These are phyloP conservation scores for Iodosphaeria phyllophila DNA, from an alignment of 2,329 filamentous ascomycete genomes.

Conservation along the genomic window DNA sequence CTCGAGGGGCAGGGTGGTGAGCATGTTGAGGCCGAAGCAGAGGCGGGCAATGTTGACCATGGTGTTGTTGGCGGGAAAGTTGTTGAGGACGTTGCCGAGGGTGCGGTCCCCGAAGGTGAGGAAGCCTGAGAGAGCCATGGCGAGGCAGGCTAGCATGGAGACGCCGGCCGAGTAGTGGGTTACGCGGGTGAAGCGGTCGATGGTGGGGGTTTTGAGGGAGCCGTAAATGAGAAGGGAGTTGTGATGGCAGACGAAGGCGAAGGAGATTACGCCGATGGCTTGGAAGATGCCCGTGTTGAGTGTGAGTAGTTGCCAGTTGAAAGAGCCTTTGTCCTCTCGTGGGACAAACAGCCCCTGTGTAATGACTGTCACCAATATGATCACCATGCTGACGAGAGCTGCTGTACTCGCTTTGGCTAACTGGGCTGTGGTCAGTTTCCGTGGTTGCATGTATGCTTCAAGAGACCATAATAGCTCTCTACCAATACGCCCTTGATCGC, in stretches of 20 bases:
- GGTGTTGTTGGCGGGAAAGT: slow-evolving; percentile 77
- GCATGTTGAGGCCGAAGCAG: slow-evolving; percentile 96
- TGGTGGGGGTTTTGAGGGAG: slow-evolving; percentile 79
- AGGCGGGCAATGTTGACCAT: slow-evolving; percentile 91
- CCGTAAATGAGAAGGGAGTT: slow-evolving; percentile 97
- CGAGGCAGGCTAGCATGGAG: slow-evolving; percentile 78
- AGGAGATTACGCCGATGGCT: slow-evolving; percentile 94
- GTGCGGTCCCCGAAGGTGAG: slow-evolving; percentile 86
- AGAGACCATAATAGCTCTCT: slow-evolving; percentile 1
- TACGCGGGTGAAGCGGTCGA: slow-evolving; percentile 83
- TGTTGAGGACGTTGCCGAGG: slow-evolving; percentile 91
- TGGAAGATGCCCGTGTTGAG: slow-evolving; percentile 83
- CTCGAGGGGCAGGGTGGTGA: slow-evolving; percentile 89
- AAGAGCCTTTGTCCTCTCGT: slow-evolving; percentile 48
- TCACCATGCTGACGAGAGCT: slow-evolving; percentile 77
- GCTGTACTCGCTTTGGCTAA: slow-evolving; percentile 90
- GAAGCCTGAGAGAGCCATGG: slow-evolving; percentile 78
- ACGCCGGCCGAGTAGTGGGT: slow-evolving; percentile 87
- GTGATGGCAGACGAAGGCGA: slow-evolving; percentile 67
- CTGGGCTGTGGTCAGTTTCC: slow-evolving; percentile 25
- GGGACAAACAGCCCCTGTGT: slow-evolving; percentile 67
- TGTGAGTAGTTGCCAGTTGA: slow-evolving; percentile 52
- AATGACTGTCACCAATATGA: slow-evolving; percentile 78
- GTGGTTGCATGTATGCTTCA: slow-evolving; percentile 2
- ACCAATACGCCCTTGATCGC: slow-evolving; percentile 1